Evolutionary conservation across 768 basidiomycete species (phyloP).

Genomic region (Leucocoprinus sp.): DNA sequence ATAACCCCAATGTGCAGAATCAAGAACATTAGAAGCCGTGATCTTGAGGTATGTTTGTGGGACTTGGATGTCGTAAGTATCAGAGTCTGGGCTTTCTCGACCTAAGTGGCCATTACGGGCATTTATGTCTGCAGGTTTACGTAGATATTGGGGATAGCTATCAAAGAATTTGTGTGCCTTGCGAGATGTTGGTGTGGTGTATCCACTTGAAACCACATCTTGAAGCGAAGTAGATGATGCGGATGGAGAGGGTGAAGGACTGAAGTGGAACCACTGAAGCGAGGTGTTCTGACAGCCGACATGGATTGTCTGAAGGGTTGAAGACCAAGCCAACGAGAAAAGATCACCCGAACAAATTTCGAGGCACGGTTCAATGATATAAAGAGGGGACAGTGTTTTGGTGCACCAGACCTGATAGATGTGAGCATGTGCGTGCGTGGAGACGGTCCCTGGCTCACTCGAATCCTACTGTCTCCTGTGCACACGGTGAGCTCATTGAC

Average conservation of each 20-base stretch:
- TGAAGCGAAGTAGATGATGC: conserved; percentile 14
- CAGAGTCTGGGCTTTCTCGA: conserved; percentile 25
- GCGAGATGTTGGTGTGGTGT: conserved; percentile 31
- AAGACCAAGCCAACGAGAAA: conserved; percentile 77
- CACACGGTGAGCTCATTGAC: not conserved
- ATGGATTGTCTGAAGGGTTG: conserved; percentile 60
- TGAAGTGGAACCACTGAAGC: conserved; percentile 79
- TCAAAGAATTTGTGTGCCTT: conserved; percentile 89
- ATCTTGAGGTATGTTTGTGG: conserved; percentile 44
- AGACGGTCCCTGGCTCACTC: conserved; percentile 39
- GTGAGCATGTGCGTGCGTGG: not conserved
- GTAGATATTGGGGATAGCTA: conserved; percentile 70
- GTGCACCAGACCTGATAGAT: conserved; percentile 74
- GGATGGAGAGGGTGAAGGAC: conserved; percentile 13
- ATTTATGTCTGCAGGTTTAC: conserved; percentile 57
- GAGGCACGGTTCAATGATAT: conserved; percentile 67
- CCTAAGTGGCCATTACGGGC: conserved; percentile 44
- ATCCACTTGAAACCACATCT: conserved; percentile 22
- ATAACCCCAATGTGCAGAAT: conserved; percentile 92
- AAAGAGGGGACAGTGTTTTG: conserved; percentile 51
- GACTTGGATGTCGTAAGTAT: conserved; percentile 18
- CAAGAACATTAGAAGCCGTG: conserved; percentile 61
- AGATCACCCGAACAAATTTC: conserved; percentile 83
- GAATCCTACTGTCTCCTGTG: conserved; percentile 84
- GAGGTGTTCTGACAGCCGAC: conserved; percentile 92